Conservation (phyloP, 2,329 filamentous ascomycete species). For the Pseudopithomyces maydicus region DNA sequence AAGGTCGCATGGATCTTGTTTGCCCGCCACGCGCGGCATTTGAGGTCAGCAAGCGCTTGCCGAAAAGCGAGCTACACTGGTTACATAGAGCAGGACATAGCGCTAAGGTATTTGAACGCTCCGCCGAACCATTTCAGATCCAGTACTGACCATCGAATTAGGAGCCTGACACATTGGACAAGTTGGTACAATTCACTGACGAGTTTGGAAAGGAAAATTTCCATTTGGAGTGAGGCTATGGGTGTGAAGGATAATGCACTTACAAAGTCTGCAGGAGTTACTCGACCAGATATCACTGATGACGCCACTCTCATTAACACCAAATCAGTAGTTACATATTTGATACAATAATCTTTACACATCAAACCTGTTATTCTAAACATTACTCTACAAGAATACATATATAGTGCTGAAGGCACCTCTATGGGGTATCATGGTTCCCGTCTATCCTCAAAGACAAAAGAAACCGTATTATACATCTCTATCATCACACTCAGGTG, state of each 20-base stretch:
- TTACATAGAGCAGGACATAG: conserved; percentile 32
- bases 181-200: conserved; percentile 13
- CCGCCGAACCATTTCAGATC: too few species aligned
- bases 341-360: not conserved
- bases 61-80: conserved; percentile 29
- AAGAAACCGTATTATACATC: not conserved
- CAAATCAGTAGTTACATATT: too few species aligned
- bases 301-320: too few species aligned
- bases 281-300: too few species aligned
- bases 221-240: not conserved
- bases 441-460: not conserved
- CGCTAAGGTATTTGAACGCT: conserved; percentile 11
- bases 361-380: not conserved
- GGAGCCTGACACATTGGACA: conserved; percentile 16
- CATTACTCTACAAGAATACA: not conserved
- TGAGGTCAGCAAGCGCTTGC: conserved; percentile 45
- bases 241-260: too few species aligned
- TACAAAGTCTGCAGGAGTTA: too few species aligned
- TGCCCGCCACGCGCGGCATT: conserved; percentile 47
- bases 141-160: not conserved
- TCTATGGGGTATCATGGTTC: conserved; percentile 4
- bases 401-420: not conserved
- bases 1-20: conserved; percentile 50
- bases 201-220: conserved; percentile 6
- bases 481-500: not conserved